Evolutionary conservation across 2,329 filamentous ascomycete genomes (phyloP).

Genomic region (Aulographum hederae): DNA sequence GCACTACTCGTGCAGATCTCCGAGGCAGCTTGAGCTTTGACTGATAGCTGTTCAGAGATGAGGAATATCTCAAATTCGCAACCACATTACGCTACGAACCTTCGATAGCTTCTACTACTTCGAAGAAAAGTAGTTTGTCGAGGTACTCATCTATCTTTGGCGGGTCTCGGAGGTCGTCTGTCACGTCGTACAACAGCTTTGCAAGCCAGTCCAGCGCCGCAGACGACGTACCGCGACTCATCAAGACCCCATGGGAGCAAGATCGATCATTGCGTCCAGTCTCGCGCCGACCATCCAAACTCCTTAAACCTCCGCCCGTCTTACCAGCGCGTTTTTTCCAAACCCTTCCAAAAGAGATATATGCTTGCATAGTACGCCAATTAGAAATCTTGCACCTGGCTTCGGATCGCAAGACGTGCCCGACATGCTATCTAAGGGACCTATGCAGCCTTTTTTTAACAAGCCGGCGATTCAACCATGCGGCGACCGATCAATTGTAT

Average conservation of each 20-base stretch:
- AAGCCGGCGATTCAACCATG: constrained; percentile 36
- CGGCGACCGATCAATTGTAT: constrained; percentile 31
- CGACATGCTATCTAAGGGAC: constrained; percentile 35
- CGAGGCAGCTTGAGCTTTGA: too few relatives aligned
- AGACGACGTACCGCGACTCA: constrained; percentile 3
- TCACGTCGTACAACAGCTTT: too few relatives aligned
- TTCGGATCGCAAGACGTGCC: constrained; percentile 20
- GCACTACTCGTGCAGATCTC: too few relatives aligned
- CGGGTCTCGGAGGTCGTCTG: too few relatives aligned
- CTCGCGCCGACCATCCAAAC: background rate
- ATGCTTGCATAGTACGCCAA: constrained; percentile 34
- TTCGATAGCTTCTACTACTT: too few relatives aligned
- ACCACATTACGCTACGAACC: too few relatives aligned
- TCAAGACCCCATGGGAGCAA: constrained; percentile 5
- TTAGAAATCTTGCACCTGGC: constrained; percentile 25
- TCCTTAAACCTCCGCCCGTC: background rate
- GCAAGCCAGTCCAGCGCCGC: too few relatives aligned
- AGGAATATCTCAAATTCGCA: too few relatives aligned
- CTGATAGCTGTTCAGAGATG: too few relatives aligned
- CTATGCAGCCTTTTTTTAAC: constrained; percentile 33
- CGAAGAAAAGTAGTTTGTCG: too few relatives aligned
- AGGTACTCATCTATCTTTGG: too few relatives aligned
- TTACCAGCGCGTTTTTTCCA: constrained; percentile 10
- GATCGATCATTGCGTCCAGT: constrained; percentile 3
- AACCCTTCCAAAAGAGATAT: constrained; percentile 32